Base-by-base conservation (phyloP, 768 basidiomycete species). In the Trametes coccinea region DNA sequence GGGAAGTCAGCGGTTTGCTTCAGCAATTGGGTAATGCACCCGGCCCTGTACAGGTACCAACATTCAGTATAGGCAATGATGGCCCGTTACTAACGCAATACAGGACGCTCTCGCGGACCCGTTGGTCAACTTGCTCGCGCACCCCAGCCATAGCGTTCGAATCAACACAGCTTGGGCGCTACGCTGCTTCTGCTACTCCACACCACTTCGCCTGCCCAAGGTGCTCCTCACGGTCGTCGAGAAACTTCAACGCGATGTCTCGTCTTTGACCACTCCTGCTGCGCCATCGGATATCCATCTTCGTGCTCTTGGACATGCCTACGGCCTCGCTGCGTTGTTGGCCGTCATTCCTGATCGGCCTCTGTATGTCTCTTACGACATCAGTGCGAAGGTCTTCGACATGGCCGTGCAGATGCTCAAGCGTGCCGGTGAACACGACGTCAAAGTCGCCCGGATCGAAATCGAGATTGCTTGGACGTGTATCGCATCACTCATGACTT, bases 401-500 rank as follows among this genome's bases (percentile, higher is more conserved):
- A 89, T 92, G 74, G 91, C 96, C 1, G 92, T 90, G 2, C 87
- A 90, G 58, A 82, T 99, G 9, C 82, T 99, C 55, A 98, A 96
- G 70, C 84, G 89, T 37, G 90, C 93, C 0, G 91, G 92, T 7
- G 95, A 97, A 61, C 96, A 98, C 71, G 90, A 95, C 60, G 79
- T 98, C 47, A 83, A 85, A 56, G 75, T 92, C 33, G 93, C 93
- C 1, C 84, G 84, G 11, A 80, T 92, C 33, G 94, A 96, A 70
- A 87, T 97, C 2, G 94, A 96, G 70, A 89, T 95, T 0, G 94
- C 95, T 0, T 98, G 97, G 97, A 94, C 88, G 11, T 77, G 90
- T 39, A 92, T 99, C 56, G 87, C 91, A 0, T 88, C 94, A 0
- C 76, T 98, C 31, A 94, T 98, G 92, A 83, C 89, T 2, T 85